These are phyloP conservation scores for Tricholomella constricta DNA, from an alignment of 768 basidiomycete genomes.

Conservation along the genomic window DNA sequence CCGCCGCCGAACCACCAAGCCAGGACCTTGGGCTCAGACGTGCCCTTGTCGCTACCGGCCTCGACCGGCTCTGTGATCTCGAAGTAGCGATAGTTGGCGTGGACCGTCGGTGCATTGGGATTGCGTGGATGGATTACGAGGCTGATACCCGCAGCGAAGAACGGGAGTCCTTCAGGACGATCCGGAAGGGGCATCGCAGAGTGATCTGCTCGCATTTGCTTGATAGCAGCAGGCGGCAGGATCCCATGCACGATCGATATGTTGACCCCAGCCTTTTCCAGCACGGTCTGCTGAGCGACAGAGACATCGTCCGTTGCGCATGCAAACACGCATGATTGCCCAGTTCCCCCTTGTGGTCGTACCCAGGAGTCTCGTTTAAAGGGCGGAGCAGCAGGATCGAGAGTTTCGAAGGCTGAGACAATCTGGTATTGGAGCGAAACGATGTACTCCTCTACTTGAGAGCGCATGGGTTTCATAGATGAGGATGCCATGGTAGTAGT, in stretches of 20 bases:
- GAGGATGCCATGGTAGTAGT: conserved; percentile 17
- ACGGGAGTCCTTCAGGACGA: conserved; percentile 69
- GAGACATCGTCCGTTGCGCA: conserved; percentile 39
- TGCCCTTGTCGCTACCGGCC: conserved; percentile 23
- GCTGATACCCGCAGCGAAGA: conserved; percentile 91
- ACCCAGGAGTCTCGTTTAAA: conserved; percentile 86
- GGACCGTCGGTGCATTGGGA: conserved; percentile 91
- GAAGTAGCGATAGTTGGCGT: conserved; percentile 97
- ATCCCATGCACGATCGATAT: conserved; percentile 88
- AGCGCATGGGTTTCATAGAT: conserved; percentile 58
- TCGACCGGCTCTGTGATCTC: conserved; percentile 68
- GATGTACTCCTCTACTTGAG: conserved; percentile 77
- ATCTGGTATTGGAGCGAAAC: conserved; percentile 77
- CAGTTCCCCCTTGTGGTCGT: conserved; percentile 72
- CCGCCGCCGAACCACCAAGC: conserved; percentile 99
- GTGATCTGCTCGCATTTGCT: conserved; percentile 96
- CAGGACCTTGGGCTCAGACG: conserved; percentile 53
- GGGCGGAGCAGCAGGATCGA: conserved; percentile 68
- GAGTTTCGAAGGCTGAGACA: conserved; percentile 70
- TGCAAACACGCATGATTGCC: conserved; percentile 83
- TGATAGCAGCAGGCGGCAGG: conserved; percentile 86
- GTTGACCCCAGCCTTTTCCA: conserved; percentile 97
- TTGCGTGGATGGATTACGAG: conserved; percentile 94
- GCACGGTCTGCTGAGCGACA: conserved; percentile 44
- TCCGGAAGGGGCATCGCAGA: conserved; percentile 68